Evolutionary conservation across 768 basidiomycete genomes (phyloP).

Genomic region (Lentinula guzmanii): DNA sequence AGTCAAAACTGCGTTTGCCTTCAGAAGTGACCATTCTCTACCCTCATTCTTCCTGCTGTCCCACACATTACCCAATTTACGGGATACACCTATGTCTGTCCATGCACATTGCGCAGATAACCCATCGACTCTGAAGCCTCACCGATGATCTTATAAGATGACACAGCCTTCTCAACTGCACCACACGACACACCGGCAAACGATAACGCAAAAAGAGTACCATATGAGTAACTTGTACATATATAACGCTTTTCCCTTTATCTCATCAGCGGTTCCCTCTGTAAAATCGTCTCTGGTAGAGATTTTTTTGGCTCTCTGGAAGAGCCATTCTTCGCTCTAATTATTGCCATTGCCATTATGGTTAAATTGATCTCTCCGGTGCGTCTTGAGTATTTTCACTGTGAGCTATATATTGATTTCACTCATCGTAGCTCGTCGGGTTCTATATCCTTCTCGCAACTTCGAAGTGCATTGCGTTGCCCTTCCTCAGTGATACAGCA

Average conservation of each 20-base stretch:
- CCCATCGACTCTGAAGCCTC: too few species aligned
- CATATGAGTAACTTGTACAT: not conserved
- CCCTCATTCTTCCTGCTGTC: too few species aligned
- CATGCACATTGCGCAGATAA: too few species aligned
- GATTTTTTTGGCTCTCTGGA: not conserved
- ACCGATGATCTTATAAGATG: too few species aligned
- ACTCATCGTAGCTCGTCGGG: not conserved
- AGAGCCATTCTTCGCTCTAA: not conserved
- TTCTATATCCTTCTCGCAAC: not conserved
- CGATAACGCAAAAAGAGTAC: too few species aligned
- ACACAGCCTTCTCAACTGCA: too few species aligned
- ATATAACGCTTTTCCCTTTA: not conserved
- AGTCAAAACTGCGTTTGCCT: too few species aligned
- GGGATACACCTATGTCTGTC: too few species aligned
- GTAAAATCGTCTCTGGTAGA: not conserved
- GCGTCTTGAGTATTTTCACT: not conserved
- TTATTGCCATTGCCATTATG: not conserved
- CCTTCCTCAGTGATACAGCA: not conserved
- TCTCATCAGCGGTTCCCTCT: not conserved
- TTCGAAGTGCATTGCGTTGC: not conserved
- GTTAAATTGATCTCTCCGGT: not conserved
- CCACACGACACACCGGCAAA: too few species aligned
- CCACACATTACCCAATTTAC: too few species aligned
- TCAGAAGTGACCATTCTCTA: too few species aligned
- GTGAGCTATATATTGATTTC: not conserved